Evolutionary conservation across 305 asterid species (phyloP).

Genomic region (Ajuga reptans): DNA sequence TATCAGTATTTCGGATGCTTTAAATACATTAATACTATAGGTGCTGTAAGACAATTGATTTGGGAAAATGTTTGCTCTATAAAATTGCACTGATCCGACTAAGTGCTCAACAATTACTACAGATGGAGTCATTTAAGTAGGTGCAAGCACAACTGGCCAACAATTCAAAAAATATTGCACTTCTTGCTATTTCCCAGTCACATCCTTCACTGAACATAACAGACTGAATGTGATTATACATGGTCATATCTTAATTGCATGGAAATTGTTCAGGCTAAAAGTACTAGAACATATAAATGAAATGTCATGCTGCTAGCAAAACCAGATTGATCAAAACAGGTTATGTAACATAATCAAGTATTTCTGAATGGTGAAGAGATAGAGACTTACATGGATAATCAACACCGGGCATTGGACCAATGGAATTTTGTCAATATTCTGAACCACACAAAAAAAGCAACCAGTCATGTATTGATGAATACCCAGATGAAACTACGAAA

Average conservation of each 20-base stretch:
- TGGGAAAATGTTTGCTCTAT: background rate
- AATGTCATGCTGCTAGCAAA: background rate
- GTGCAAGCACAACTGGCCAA: background rate
- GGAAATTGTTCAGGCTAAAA: conserved; percentile 9
- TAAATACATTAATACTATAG: background rate
- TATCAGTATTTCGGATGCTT: background rate
- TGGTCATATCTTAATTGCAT: background rate
- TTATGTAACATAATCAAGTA: background rate
- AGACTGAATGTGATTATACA: background rate
- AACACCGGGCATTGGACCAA: conserved; percentile 82
- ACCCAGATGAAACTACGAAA: conserved; percentile 11
- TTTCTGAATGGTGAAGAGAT: conserved; percentile 10
- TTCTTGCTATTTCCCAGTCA: background rate
- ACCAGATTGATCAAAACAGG: conserved; percentile 8
- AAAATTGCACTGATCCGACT: background rate
- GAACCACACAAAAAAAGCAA: conserved; percentile 26
- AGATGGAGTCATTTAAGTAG: background rate
- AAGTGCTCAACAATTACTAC: background rate
- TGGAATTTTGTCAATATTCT: conserved; percentile 93
- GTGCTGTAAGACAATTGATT: background rate
- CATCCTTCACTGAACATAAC: background rate
- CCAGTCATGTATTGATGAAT: background rate
- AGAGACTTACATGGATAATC: conserved; percentile 79
- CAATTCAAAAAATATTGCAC: background rate
- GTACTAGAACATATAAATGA: background rate